phyloP scores from a whole-genome alignment of 208 protist genomes.

The Leptomonas pyrrhocoris region DNA sequence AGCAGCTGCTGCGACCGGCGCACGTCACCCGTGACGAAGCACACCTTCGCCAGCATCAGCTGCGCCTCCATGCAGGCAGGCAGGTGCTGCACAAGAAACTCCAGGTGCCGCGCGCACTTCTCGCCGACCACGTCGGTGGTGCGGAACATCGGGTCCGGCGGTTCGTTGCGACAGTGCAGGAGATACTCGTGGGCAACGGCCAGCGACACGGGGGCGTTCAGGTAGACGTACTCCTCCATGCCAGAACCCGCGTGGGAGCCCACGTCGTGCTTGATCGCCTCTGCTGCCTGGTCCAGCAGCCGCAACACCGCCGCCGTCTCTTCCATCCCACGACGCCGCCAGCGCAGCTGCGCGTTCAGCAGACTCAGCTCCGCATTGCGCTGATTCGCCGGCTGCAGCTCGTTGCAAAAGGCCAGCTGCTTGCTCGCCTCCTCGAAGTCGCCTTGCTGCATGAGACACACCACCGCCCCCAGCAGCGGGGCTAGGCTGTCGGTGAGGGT shows the following conservation, averaged over 20 bases:
- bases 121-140: conserved; percentile 67
- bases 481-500: conserved; percentile 75
- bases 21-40: conserved; percentile 85
- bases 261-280: conserved; percentile 70
- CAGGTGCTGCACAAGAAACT: conserved; percentile 77
- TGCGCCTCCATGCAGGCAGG: conserved; percentile 89
- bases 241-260: conserved; percentile 24
- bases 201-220: conserved; percentile 71
- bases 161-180: conserved; percentile 87
- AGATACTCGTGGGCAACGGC: conserved; percentile 86
- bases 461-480: conserved; percentile 76
- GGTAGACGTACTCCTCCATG: conserved; percentile 71
- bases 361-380: conserved; percentile 79
- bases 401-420: conserved; percentile 88
- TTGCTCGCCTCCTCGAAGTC: conserved; percentile 79
- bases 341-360: conserved; percentile 83
- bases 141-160: conserved; percentile 69
- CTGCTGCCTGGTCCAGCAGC: conserved; percentile 80
- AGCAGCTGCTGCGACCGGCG: conserved; percentile 74
- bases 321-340: conserved; percentile 66
- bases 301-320: conserved; percentile 65
- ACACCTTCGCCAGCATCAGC: conserved; percentile 82
- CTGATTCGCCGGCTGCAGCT: conserved; percentile 80
- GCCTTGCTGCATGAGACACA: conserved; percentile 66
- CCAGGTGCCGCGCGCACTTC: conserved; percentile 74